These are phyloP conservation scores for Globisporangium iwayamae DNA, from an alignment of 352 stramenopile genomes.

Conservation along the genomic window DNA sequence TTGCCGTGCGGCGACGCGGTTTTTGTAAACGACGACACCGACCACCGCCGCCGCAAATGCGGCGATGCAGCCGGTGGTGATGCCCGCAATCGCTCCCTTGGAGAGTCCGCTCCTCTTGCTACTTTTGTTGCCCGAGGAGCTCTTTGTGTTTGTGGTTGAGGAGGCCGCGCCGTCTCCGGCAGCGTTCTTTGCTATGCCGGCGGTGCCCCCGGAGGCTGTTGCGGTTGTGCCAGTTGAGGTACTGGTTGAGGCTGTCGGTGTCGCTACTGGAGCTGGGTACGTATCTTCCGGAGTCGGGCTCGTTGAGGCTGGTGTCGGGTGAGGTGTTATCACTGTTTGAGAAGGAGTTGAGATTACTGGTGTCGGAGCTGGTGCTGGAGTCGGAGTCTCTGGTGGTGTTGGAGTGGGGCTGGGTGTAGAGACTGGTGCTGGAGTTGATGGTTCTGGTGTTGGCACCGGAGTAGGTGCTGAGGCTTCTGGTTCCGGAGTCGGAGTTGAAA, in stretches of 20 bases:
- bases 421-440: not conserved
- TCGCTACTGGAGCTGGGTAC: not conserved
- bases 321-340: not conserved
- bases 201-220: not conserved
- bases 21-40: conserved; percentile 1
- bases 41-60: not conserved
- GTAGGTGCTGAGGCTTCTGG: not conserved
- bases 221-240: not conserved
- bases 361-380: not conserved
- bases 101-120: not conserved
- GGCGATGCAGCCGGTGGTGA: not conserved
- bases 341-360: not conserved
- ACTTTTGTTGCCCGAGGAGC: not conserved
- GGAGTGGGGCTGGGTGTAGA: not conserved
- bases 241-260: not conserved
- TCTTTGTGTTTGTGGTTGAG: not conserved
- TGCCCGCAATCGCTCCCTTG: not conserved
- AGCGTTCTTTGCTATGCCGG: not conserved
- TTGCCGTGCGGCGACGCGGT: not conserved
- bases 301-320: not conserved
- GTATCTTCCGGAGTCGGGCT: not conserved
- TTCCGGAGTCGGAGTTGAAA: not conserved
- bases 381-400: not conserved
- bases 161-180: not conserved
- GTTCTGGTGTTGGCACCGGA: not conserved